Percentiles rank a stretch among this genome's conserved stretches.
phyloP scores from a whole-genome alignment of 352 stramenopile species.

The Globisporangium canariense region DNA sequence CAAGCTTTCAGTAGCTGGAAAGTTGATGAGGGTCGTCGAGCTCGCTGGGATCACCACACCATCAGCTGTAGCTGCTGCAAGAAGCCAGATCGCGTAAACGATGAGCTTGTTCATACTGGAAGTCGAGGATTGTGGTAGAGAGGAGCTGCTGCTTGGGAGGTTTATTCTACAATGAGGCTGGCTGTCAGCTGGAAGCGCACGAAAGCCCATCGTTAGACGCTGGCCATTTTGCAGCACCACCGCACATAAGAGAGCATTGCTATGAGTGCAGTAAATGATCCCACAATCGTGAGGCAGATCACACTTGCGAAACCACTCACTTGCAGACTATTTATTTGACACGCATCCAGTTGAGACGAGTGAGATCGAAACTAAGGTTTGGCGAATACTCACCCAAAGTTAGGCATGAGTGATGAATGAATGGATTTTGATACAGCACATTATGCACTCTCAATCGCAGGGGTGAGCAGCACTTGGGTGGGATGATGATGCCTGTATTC shows the following conservation, averaged over 20 bases:
- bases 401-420: neutral
- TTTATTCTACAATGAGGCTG: neutral
- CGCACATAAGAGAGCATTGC: too few relatives aligned
- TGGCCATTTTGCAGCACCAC: too few relatives aligned
- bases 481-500: too few relatives aligned
- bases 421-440: neutral
- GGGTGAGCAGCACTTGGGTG: too few relatives aligned
- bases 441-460: too few relatives aligned
- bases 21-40: too few relatives aligned
- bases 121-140: neutral
- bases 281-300: neutral
- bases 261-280: too few relatives aligned
- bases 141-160: neutral
- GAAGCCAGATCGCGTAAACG: constrained; percentile 1
- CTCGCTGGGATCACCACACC: too few relatives aligned
- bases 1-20: neutral
- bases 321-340: neutral
- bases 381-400: neutral
- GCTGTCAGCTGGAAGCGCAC: neutral
- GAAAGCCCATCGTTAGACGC: neutral
- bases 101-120: neutral
- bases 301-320: neutral
- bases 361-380: neutral
- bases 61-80: neutral
- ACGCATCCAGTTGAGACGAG: neutral